These are phyloP conservation scores for Globisporangium paroecandrum DNA, from an alignment of 352 stramenopile species.

Conservation along the genomic window DNA sequence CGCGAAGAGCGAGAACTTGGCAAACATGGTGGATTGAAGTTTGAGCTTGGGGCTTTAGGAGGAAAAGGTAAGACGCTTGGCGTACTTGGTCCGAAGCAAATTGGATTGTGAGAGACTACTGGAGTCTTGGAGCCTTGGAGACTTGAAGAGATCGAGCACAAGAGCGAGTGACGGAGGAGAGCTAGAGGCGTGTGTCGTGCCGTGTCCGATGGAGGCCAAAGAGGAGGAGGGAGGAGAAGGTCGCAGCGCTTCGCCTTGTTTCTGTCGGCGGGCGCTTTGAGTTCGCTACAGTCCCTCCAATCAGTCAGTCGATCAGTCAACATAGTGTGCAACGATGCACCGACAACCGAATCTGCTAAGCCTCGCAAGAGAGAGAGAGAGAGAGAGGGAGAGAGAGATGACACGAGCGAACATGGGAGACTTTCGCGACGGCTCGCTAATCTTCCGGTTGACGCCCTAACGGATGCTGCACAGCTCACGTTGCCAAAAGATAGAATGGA, in stretches of 20 bases:
- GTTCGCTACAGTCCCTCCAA: background rate
- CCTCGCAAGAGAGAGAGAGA: no score
- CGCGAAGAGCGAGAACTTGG: constrained; percentile 16
- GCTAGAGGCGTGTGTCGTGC: background rate
- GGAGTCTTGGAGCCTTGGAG: background rate
- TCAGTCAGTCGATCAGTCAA: constrained; percentile 2
- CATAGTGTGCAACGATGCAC: background rate
- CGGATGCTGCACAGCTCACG: no score
- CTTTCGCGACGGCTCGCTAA: no score
- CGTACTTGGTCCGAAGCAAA: constrained; percentile 7
- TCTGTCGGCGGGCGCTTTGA: background rate
- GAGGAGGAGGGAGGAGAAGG: background rate
- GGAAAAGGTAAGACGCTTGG: background rate
- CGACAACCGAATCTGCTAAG: constrained; percentile 2
- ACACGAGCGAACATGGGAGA: no score
- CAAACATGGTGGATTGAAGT: constrained; percentile 9
- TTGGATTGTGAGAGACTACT: constrained; percentile 5
- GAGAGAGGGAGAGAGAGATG: background rate
- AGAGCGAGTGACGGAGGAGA: background rate
- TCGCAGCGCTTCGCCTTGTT: background rate
- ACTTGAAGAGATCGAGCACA: background rate
- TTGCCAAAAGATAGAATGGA: no score
- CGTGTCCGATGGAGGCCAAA: background rate
- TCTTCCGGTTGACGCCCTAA: no score
- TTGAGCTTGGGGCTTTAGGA: constrained; percentile 1